Conservation (phyloP, 805 yeast species). For the Starmera amethionina region DNA sequence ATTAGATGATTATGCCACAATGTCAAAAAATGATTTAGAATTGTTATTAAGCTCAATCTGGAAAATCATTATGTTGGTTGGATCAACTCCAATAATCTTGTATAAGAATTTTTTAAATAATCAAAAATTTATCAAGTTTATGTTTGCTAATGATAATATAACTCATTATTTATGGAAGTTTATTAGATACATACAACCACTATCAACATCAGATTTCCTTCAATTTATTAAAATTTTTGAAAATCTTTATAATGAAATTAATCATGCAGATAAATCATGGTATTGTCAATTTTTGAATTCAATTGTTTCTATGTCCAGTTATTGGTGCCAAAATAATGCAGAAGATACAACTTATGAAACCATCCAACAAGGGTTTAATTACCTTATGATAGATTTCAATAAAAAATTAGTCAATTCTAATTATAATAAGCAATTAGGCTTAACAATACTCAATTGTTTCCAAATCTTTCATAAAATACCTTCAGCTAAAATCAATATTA, state of each 20-base stretch:
- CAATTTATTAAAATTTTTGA: slow-evolving; percentile 3
- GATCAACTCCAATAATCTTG: not conserved
- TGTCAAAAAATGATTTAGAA: not conserved
- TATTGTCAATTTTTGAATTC: slow-evolving; percentile 4
- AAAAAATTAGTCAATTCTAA: not conserved
- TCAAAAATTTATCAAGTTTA: not conserved
- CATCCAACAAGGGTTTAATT: not conserved
- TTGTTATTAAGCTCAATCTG: slow-evolving; percentile 3
- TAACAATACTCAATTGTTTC: slow-evolving; percentile 5
- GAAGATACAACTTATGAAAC: not conserved
- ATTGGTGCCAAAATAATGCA: no score
- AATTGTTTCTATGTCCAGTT: not conserved
- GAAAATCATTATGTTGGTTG: not conserved
- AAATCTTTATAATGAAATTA: not conserved
- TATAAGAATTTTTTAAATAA: not conserved
- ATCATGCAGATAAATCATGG: slow-evolving; percentile 4
- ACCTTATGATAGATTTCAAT: not conserved
- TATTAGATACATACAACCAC: not conserved
- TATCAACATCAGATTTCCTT: not conserved
- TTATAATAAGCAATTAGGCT: slow-evolving; percentile 2
- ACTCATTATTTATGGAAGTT: not conserved
- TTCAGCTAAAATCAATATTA: slow-evolving; percentile 7
- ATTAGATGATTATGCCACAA: slow-evolving; percentile 1
- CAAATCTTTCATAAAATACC: slow-evolving; percentile 13
- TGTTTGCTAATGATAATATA: not conserved